Percentiles rank a stretch among this genome's conserved stretches.
phyloP scores from a whole-genome alignment of 108 stramenopile genomes.

The Schizochytrium sp. region DNA sequence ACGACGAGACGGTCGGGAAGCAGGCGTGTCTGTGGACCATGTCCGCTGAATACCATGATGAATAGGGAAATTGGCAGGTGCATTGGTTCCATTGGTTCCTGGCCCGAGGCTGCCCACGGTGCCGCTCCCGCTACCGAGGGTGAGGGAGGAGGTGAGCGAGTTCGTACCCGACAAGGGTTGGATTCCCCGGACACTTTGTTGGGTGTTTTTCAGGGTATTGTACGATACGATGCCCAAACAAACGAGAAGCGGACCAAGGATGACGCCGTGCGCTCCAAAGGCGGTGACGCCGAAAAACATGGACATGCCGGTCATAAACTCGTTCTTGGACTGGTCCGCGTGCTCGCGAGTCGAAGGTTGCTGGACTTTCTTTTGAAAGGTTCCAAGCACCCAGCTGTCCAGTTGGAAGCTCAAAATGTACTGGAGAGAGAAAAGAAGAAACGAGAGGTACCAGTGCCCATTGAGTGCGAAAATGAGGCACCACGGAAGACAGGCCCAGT shows the following conservation, averaged over 20 bases:
- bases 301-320: background rate
- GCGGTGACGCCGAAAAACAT: constrained; percentile 10
- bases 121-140: no score
- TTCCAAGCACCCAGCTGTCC: background rate
- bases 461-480: background rate
- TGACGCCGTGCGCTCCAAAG: background rate
- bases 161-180: background rate
- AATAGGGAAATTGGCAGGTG: no score
- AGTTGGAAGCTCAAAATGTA: background rate
- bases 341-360: background rate
- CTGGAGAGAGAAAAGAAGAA: background rate
- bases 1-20: background rate
- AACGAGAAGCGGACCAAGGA: constrained; percentile 1
- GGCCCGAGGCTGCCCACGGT: no score
- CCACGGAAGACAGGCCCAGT: constrained; percentile 11
- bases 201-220: background rate
- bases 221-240: background rate
- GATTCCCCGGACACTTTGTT: background rate
- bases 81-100: no score
- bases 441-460: background rate
- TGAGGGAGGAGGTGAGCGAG: background rate
- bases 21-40: background rate
- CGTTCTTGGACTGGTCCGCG: background rate
- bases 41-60: background rate
- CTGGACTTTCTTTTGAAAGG: background rate